Percentiles rank a stretch among this genome's conserved stretches.
Conservation (phyloP, 2,329 filamentous ascomycete species). For the Sporothrix phasma region DNA sequence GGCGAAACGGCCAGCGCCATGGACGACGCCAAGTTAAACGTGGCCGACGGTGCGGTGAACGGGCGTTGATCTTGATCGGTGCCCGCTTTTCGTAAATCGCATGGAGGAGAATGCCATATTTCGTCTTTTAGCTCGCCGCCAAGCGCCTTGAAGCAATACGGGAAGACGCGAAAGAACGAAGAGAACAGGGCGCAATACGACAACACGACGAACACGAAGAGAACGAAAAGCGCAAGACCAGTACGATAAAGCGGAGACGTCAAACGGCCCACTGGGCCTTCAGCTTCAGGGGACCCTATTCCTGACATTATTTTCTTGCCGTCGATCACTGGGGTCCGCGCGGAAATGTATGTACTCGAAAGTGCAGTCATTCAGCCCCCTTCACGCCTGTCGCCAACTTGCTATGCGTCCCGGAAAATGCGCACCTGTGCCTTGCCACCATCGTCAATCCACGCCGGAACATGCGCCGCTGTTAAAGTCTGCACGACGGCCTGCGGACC, state of each 20-base stretch:
- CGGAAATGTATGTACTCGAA: too few species aligned
- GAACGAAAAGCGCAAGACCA: neutral
- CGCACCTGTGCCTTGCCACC: conserved; percentile 47
- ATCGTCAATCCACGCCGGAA: conserved; percentile 69
- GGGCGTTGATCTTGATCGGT: neutral
- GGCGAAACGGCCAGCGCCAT: neutral
- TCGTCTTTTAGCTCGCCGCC: too few species aligned
- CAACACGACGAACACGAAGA: too few species aligned
- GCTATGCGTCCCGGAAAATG: conserved; percentile 38
- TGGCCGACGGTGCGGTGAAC: neutral
- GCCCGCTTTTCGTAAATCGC: too few species aligned
- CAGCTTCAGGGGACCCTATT: neutral
- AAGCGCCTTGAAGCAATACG: too few species aligned
- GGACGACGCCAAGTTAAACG: neutral
- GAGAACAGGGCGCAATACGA: neutral
- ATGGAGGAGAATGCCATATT: too few species aligned
- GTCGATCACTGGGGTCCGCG: neutral
- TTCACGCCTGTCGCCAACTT: neutral
- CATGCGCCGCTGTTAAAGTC: conserved; percentile 82
- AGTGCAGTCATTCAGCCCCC: too few species aligned
- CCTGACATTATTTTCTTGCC: neutral
- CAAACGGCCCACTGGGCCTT: neutral
- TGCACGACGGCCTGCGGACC: conserved; percentile 49
- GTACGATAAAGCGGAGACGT: too few species aligned
- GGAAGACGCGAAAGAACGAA: neutral